These are phyloP conservation scores for Gloeophyllum trabeum DNA, from an alignment of 768 basidiomycete species.

Conservation along the genomic window DNA sequence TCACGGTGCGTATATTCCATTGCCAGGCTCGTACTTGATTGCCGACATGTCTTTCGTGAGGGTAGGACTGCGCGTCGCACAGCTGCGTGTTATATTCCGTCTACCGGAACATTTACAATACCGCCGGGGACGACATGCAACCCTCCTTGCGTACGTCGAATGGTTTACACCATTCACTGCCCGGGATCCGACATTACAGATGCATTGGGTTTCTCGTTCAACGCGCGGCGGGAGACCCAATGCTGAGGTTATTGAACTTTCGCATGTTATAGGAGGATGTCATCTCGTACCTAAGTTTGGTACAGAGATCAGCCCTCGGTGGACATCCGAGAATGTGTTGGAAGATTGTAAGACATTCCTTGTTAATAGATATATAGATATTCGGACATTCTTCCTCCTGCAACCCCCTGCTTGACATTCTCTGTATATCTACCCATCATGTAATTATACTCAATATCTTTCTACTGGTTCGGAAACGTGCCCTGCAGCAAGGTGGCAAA, in stretches of 20 bases:
- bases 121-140: too few species aligned
- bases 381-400: background rate
- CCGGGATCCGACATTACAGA: conserved; percentile 6
- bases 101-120: conserved; percentile 7
- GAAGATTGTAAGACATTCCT: background rate
- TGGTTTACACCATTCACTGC: conserved; percentile 15
- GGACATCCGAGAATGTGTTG: background rate
- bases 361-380: background rate
- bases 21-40: too few species aligned
- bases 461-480: too few species aligned
- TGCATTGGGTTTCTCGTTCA: conserved; percentile 14
- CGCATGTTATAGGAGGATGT: background rate
- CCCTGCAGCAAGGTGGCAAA: too few species aligned
- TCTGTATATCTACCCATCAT: too few species aligned
- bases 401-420: too few species aligned
- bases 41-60: too few species aligned
- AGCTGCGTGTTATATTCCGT: conserved; percentile 2
- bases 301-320: background rate
- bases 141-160: conserved; percentile 16
- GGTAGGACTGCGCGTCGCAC: background rate
- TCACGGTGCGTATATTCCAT: too few species aligned
- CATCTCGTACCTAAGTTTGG: background rate
- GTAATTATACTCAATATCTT: too few species aligned
- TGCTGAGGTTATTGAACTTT: background rate
- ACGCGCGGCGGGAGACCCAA: conserved; percentile 2